These are phyloP conservation scores for Colletotrichum eleusines DNA, from an alignment of 2,329 filamentous ascomycete genomes.

Conservation along the genomic window DNA sequence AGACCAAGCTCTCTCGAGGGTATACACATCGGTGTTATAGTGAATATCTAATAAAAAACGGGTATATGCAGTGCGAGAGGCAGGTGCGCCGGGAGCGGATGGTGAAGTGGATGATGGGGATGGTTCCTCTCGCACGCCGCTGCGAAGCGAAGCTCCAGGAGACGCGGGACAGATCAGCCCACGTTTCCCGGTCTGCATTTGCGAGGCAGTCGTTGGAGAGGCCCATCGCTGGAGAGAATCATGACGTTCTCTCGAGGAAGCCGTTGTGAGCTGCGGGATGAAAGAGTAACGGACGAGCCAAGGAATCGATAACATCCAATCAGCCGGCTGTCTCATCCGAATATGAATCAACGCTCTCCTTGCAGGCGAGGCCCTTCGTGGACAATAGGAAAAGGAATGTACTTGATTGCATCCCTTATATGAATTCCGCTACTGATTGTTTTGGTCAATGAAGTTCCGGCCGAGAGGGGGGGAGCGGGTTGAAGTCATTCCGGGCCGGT, in stretches of 20 bases:
- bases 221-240: not conserved
- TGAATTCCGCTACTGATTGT: not conserved
- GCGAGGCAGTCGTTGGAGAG: constrained; percentile 4
- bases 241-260: constrained; percentile 3
- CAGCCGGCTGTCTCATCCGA: not conserved
- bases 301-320: no score
- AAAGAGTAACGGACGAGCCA: no score
- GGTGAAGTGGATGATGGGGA: constrained; percentile 13
- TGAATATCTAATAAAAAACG: not conserved
- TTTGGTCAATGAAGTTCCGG: not conserved
- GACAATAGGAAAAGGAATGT: not conserved
- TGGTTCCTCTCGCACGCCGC: constrained; percentile 6
- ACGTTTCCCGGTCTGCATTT: not conserved
- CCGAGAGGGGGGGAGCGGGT: not conserved
- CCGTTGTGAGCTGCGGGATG: not conserved
- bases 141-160: not conserved
- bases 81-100: constrained; percentile 14
- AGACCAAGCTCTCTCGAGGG: not conserved
- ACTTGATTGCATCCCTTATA: no score
- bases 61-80: not conserved
- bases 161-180: not conserved
- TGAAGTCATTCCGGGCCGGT: not conserved
- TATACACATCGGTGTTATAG: not conserved
- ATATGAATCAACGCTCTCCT: not conserved
- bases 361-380: no score